A percentile compares a stretch with the other conserved stretches of the same genome.
Conservation (phyloP, 2,329 filamentous ascomycete genomes). For the Sphaceloma murrayae region DNA sequence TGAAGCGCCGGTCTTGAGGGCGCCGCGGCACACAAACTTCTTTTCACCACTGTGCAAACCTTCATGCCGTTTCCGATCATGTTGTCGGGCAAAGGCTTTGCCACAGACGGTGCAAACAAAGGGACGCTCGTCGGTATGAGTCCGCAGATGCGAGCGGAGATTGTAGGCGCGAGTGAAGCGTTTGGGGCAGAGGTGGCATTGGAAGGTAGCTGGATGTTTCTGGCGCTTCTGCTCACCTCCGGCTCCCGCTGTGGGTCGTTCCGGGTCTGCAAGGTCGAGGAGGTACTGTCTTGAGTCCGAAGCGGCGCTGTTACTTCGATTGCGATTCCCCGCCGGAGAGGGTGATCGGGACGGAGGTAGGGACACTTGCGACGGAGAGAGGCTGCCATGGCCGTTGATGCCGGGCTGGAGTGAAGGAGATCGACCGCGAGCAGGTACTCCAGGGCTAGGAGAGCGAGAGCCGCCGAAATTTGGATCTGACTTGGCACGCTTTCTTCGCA, state of each 20-base stretch:
- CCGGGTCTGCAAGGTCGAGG: constrained; percentile 81
- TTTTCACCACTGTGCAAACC: constrained; percentile 94
- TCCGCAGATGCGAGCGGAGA: constrained; percentile 84
- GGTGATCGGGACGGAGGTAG: constrained; percentile 35
- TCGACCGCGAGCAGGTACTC: constrained; percentile 26
- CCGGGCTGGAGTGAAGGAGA: constrained; percentile 29
- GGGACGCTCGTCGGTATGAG: constrained; percentile 91
- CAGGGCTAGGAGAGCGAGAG: constrained; percentile 37
- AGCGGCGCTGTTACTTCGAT: constrained; percentile 42
- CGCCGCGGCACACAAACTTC: constrained; percentile 94
- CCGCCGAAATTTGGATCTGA: constrained; percentile 49
- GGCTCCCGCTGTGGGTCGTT: constrained; percentile 56
- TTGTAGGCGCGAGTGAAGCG: constrained; percentile 96
- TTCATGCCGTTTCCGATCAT: constrained; percentile 95
- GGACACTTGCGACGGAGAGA: constrained; percentile 37
- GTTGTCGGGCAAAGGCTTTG: constrained; percentile 94
- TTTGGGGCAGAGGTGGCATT: constrained; percentile 88
- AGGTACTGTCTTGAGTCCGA: constrained; percentile 61
- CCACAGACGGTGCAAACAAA: constrained; percentile 96
- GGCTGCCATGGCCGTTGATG: constrained; percentile 26
- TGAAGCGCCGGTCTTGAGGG: constrained; percentile 68
- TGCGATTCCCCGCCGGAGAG: constrained; percentile 40
- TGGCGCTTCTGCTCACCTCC: constrained; percentile 68
- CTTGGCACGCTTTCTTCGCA: constrained; percentile 43
- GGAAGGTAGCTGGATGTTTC: constrained; percentile 95